phyloP scores from a whole-genome alignment of 257 asterid genomes.

The Leonotis leonurus region DNA sequence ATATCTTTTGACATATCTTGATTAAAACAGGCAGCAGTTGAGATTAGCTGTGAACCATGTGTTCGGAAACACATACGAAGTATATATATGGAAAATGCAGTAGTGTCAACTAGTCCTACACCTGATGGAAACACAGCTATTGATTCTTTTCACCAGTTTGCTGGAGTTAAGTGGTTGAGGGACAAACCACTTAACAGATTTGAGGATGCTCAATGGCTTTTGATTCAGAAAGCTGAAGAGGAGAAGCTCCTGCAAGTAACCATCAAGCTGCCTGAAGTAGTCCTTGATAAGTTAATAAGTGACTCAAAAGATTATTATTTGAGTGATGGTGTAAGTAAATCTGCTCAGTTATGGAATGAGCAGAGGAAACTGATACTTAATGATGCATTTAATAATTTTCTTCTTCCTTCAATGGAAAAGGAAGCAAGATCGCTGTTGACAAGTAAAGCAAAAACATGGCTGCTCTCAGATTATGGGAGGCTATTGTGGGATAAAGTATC shows the following conservation, averaged over 20 bases:
- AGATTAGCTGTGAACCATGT: constrained; percentile 91
- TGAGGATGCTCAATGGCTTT: constrained; percentile 95
- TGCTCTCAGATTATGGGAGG: constrained; percentile 73
- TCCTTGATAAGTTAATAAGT: constrained; percentile 62
- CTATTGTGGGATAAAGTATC: constrained; percentile 85
- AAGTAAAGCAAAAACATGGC: constrained; percentile 77
- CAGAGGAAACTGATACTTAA: constrained; percentile 84
- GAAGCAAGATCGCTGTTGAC: constrained; percentile 74
- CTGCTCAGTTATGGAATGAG: constrained; percentile 97
- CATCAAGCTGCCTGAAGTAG: constrained; percentile 67
- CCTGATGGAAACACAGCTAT: constrained; percentile 72
- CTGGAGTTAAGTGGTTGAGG: constrained; percentile 90
- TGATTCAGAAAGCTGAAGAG: constrained; percentile 92
- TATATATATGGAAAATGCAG: constrained; percentile 77
- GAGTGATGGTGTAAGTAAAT: constrained; percentile 95
- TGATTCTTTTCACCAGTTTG: constrained; percentile 82
- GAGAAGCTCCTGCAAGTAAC: constrained; percentile 88
- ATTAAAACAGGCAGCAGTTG: constrained; percentile 82
- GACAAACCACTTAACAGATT: constrained; percentile 81
- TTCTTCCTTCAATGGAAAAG: constrained; percentile 88
- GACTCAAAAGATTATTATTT: constrained; percentile 79
- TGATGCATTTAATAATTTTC: constrained; percentile 65
- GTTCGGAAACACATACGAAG: constrained; percentile 87
- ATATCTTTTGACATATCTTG: constrained; percentile 8
- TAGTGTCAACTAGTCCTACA: constrained; percentile 85